Percentiles rank a stretch among this genome's conserved stretches.
These are phyloP conservation scores for Margaritispora aquatica DNA, from an alignment of 495 filamentous ascomycete genomes.

Conservation along the genomic window DNA sequence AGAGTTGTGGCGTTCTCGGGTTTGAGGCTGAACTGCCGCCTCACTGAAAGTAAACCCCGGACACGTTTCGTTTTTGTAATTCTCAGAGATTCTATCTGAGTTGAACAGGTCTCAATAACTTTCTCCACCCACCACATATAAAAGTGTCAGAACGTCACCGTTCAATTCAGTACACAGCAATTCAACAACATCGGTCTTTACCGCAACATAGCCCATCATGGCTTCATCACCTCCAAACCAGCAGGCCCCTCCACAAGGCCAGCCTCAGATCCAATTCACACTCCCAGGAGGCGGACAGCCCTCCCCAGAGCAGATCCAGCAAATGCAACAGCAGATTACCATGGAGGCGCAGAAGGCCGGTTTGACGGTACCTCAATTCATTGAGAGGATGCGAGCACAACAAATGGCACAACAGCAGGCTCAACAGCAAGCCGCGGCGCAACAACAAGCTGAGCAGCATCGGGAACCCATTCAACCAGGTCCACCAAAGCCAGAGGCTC, in stretches of 20 bases:
- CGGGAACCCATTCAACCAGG: constrained; percentile 58
- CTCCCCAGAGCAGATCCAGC: constrained; percentile 76
- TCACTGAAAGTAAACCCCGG: not conserved
- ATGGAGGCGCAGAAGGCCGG: constrained; percentile 67
- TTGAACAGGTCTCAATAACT: constrained; percentile 3
- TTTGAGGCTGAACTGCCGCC: not conserved
- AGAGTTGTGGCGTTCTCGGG: not conserved
- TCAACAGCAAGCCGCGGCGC: constrained; percentile 43
- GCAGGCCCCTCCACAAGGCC: constrained; percentile 5
- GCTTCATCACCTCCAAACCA: constrained; percentile 4
- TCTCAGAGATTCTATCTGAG: not conserved
- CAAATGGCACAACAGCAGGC: constrained; percentile 60
- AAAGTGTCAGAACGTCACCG: too few species aligned
- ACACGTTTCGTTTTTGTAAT: not conserved
- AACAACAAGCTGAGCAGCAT: constrained; percentile 35
- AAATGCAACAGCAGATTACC: constrained; percentile 79
- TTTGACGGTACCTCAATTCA: constrained; percentile 69
- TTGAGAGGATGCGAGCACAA: constrained; percentile 60
- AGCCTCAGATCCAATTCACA: constrained; percentile 7
- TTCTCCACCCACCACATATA: not conserved
- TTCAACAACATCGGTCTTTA: too few species aligned
- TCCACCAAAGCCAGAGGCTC: constrained; percentile 77
- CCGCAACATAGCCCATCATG: constrained; percentile 3
- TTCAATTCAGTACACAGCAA: too few species aligned
- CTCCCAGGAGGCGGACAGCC: constrained; percentile 62